Conservation (phyloP, 2,329 filamentous ascomycete species). For the Niveomyces coronatus region DNA sequence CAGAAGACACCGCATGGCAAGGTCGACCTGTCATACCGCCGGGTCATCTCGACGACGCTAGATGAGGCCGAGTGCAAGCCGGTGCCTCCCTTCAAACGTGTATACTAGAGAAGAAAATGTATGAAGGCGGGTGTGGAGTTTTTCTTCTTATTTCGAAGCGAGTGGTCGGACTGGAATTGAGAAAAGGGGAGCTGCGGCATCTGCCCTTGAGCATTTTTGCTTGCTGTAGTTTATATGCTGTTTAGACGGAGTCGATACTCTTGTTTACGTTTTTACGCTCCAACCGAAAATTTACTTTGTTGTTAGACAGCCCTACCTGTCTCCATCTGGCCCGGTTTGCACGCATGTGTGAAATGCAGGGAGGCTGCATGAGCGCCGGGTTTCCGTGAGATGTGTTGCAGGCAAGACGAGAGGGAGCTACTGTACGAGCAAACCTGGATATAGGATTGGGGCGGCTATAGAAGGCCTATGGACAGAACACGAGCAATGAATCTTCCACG, state of each 20-base stretch:
- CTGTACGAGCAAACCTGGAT: too few relatives aligned
- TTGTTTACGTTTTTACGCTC: conserved; percentile 7
- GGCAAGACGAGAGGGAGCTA: too few relatives aligned
- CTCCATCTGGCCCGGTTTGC: not conserved
- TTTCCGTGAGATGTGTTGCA: too few relatives aligned
- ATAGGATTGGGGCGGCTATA: too few relatives aligned
- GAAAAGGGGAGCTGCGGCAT: not conserved
- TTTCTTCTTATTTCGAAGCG: conserved; percentile 2
- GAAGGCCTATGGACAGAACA: too few relatives aligned
- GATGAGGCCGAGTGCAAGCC: conserved; percentile 95
- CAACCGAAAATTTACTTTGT: conserved; percentile 9
- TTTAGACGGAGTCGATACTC: conserved; percentile 9
- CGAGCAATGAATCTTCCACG: too few relatives aligned
- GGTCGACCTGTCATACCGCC: conserved; percentile 77
- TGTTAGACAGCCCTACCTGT: not conserved
- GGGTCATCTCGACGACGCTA: conserved; percentile 71
- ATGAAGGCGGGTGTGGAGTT: too few relatives aligned
- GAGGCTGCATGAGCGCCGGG: too few relatives aligned
- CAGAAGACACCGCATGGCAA: conserved; percentile 87
- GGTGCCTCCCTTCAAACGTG: conserved; percentile 92
- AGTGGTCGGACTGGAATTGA: not conserved
- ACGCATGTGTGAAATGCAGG: not conserved
- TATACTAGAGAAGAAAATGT: conserved; percentile 56
- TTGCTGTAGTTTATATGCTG: conserved; percentile 10
- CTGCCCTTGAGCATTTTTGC: conserved; percentile 1